Base-by-base conservation (phyloP, 257 asterid species). In the Perilla frutescens region DNA sequence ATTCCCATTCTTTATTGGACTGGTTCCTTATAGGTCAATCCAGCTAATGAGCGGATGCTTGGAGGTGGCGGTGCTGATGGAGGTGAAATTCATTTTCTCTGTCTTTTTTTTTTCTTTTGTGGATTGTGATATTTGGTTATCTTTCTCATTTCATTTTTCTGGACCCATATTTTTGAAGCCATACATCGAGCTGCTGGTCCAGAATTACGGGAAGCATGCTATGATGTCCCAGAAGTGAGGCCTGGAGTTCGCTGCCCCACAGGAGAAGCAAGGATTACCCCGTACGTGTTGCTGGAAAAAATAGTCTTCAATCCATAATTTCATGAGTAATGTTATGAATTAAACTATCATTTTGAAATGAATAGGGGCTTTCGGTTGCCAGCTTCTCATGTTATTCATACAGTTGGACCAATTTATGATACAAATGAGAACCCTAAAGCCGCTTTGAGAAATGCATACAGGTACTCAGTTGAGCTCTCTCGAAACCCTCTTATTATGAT, bases 11-110 rank as follows among this genome's bases (percentile, higher is more conserved):
- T 15, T 58, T 37, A 43, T 49, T 79, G 74, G 62, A 12, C 62
- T 68, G 43, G 66, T 73, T 60, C 65, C 69, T 75, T 26, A 34
- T 67, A 95, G 99, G 98, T 95, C 67, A 92, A 92, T 89, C 96
- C 99, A 56, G 96, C 98, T 29, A 95, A 95, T 73, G 91, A 91
- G 80, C 73, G 74, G 49, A 95, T 95, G 98, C 97, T 95, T 57
- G 98, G 97, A 57, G 99, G 99, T 50, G 96, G 91, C 51, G 97
- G 96, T 67, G 98, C 97, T 76, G 99, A 90, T 87, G 98, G 99
- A 89, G 99, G 99, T 92, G 77, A 76, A 39, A 6, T 37, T 32
- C 57, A 32, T 32, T 31, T 53, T 58, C 70, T 63, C 67, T 45
- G 73, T 60, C 44, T 48, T 71, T 68, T 45, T 5, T 48, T 8